These are phyloP conservation scores for Eutrema salsugineum DNA, from an alignment of 441 rosid genomes.

Conservation along the genomic window DNA sequence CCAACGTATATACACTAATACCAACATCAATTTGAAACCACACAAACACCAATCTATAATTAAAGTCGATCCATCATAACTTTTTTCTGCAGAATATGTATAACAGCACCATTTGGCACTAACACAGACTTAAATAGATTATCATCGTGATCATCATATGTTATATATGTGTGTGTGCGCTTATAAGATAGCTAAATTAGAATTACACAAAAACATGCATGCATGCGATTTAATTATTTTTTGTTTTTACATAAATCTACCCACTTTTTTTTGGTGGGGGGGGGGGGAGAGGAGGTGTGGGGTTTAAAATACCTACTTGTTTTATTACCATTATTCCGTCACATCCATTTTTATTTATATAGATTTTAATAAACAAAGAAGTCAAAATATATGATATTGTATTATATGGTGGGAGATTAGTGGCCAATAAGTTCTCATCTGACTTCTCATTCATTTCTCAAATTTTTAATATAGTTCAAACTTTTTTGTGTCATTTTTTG, in stretches of 20 bases:
- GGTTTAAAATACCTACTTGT: not conserved
- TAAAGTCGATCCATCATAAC: slow-evolving; percentile 1
- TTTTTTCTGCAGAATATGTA: not conserved
- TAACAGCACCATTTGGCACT: slow-evolving; percentile 18
- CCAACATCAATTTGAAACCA: slow-evolving; percentile 13
- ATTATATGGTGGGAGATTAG: slow-evolving; percentile 20
- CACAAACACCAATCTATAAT: slow-evolving; percentile 5
- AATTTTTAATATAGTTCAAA: not conserved
- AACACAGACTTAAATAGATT: slow-evolving; percentile 1
- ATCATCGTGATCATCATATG: not conserved
- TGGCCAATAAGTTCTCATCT: slow-evolving; percentile 21
- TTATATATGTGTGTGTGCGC: not conserved
- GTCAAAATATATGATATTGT: slow-evolving; percentile 12
- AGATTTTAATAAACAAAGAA: not conserved
- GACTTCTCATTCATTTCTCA: not conserved
- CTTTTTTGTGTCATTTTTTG: not conserved
- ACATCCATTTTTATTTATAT: not conserved
- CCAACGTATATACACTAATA: no score
- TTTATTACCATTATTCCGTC: not conserved
- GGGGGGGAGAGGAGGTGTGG: no score
- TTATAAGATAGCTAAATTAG: not conserved
- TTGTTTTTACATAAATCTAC: not conserved
- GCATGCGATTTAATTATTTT: not conserved
- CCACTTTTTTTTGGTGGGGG: no score
- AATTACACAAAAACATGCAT: slow-evolving; percentile 2